Evolutionary conservation across 2,329 filamentous ascomycete genomes (phyloP), one percentile per base, ranked within the genome.

Genomic region (Exophiala xenobiotica): DNA sequence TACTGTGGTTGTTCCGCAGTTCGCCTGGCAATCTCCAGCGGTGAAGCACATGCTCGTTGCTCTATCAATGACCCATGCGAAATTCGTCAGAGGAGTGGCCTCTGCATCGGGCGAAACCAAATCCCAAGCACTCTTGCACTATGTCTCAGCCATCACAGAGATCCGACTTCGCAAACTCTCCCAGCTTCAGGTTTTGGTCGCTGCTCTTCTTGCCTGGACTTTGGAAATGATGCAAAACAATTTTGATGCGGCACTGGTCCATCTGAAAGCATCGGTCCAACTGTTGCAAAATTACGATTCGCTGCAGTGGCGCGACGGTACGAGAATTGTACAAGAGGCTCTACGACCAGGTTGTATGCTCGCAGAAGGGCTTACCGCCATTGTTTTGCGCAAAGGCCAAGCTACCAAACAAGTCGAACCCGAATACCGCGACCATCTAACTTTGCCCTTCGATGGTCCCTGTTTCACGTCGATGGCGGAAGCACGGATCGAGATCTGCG

Each of bases 11-110:
- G 43, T 54, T 8, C 52, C 52, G 4, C 47, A 46, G n/a, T 9
- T 54, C 16, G 45, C 52, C 5, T 47, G 26, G 19, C 18, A 29
- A 16, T 51, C 42, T 11, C 27, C 47, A 16, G 11, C 38, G 1
- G 29, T 54, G 19, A 48, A 35, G 11, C 42, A 46, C 8, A 50
- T 54, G 37, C 47, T 54, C 26, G 14, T 54, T 12, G 42, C 52
- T 8, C 19, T 48, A 8, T 50, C 49, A 24, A 44, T 42, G 27
- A 47, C 42, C 5, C 35, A 48, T 16, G 29, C 38, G n/a, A 46
- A 42, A 41, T 43, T 27, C n/a, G 37, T 42, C 1, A 43, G 45
- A 11, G 40, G 26, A 6, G 19, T 53, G 3, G 22, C 20, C 3
- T 18, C 12, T 6, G 33, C 22, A 14, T 19, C 37, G 9, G 18